phyloP scores from a whole-genome alignment of 345 rosid species.

The Syzygium grande region DNA sequence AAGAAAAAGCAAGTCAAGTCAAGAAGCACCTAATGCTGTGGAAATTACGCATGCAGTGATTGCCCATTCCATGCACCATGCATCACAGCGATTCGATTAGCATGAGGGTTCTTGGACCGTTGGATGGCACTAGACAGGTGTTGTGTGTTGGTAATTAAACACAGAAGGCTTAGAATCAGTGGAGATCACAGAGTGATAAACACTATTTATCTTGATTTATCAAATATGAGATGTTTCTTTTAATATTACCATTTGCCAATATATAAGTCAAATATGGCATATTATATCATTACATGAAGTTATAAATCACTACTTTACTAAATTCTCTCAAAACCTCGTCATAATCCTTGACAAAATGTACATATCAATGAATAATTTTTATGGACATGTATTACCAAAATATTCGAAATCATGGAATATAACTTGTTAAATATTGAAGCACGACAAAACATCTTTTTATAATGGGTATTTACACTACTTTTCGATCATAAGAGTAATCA shows the following conservation, averaged over 20 bases:
- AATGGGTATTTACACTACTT: not conserved
- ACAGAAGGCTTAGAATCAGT: too few species aligned
- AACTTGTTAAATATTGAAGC: too few species aligned
- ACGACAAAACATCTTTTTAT: too few species aligned
- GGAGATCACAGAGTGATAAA: too few species aligned
- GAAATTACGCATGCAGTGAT: not conserved
- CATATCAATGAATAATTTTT: not conserved
- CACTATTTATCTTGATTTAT: too few species aligned
- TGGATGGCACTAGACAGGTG: not conserved
- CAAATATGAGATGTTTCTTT: too few species aligned
- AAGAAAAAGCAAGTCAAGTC: not conserved
- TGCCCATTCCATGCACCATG: not conserved
- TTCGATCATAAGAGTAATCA: not conserved
- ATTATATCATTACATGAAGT: too few species aligned
- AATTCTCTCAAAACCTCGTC: not conserved
- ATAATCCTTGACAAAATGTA: not conserved
- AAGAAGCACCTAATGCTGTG: too few species aligned
- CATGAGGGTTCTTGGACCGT: not conserved
- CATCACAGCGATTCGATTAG: not conserved
- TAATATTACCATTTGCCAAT: too few species aligned
- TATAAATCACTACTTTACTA: not conserved
- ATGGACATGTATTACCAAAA: too few species aligned
- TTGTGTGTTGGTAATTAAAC: too few species aligned
- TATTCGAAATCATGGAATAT: not conserved
- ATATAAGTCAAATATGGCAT: not conserved